These are phyloP conservation scores for Phytopythium sindhum DNA, from an alignment of 352 stramenopile species.

Conservation along the genomic window DNA sequence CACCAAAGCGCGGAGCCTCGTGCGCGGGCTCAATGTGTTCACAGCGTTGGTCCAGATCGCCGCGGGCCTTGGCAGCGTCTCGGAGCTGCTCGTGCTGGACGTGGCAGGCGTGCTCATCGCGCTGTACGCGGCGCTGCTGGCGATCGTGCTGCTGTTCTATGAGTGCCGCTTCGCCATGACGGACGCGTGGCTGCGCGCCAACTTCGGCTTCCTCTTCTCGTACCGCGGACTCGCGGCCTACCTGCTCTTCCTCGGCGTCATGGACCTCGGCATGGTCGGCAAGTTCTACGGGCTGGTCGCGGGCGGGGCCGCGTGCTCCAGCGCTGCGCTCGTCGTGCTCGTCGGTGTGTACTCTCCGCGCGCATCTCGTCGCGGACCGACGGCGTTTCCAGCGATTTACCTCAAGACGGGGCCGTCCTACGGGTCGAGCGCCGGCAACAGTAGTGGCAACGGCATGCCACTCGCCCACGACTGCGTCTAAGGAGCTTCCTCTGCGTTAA, in stretches of 20 bases:
- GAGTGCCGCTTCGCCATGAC: slow-evolving; percentile 47
- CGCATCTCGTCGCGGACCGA: slow-evolving; percentile 10
- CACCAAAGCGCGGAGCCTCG: slow-evolving; percentile 20
- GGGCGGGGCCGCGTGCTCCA: slow-evolving; percentile 30
- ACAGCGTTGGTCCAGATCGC: slow-evolving; percentile 36
- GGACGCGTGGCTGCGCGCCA: slow-evolving; percentile 40
- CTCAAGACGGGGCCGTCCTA: slow-evolving; percentile 17
- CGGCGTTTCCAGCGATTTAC: slow-evolving; percentile 14
- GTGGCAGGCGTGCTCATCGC: slow-evolving; percentile 41
- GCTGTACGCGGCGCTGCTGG: slow-evolving; percentile 48
- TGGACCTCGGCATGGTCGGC: slow-evolving; percentile 55
- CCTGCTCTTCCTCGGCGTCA: slow-evolving; percentile 53
- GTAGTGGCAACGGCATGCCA: background rate
- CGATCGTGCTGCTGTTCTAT: slow-evolving; percentile 43
- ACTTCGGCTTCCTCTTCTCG: slow-evolving; percentile 63
- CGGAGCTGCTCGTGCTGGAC: slow-evolving; percentile 36
- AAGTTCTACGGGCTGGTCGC: slow-evolving; percentile 33
- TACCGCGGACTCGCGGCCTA: slow-evolving; percentile 47
- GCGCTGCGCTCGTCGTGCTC: slow-evolving; percentile 36
- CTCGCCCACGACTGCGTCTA: slow-evolving; percentile 3
- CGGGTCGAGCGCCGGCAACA: slow-evolving; percentile 12
- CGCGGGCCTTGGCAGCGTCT: slow-evolving; percentile 38
- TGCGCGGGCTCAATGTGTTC: slow-evolving; percentile 42
- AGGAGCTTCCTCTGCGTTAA: background rate
- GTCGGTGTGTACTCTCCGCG: slow-evolving; percentile 26